These are phyloP conservation scores for Verticillium nubilum DNA, from an alignment of 2,329 filamentous ascomycete species.

Conservation along the genomic window DNA sequence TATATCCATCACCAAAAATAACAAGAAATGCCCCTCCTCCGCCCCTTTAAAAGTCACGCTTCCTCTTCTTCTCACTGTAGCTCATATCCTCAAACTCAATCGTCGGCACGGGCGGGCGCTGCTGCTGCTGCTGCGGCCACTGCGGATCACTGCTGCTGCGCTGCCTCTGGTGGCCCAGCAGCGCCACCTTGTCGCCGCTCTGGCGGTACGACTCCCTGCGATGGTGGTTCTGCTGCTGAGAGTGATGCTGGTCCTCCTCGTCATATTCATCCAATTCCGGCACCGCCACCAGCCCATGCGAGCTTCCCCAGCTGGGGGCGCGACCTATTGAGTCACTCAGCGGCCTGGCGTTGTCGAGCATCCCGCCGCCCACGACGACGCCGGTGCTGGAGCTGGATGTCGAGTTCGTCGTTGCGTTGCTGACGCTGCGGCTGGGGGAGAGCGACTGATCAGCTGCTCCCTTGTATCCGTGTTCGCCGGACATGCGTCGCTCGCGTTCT, in stretches of 20 bases:
- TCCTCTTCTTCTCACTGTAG: background rate
- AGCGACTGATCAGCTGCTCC: background rate
- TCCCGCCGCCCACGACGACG: constrained; percentile 16
- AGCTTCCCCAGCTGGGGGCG: constrained; percentile 28
- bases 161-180: constrained; percentile 16
- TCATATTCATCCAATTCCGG: constrained; percentile 29
- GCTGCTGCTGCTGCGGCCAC: background rate
- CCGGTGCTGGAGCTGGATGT: constrained; percentile 4
- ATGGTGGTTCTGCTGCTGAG: background rate
- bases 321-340: constrained; percentile 19
- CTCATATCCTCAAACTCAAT: background rate
- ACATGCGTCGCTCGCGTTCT: constrained; percentile 24
- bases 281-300: constrained; percentile 29
- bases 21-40: background rate
- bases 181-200: constrained; percentile 20
- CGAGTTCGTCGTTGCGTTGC: constrained; percentile 13
- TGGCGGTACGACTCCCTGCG: constrained; percentile 6
- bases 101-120: background rate
- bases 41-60: background rate
- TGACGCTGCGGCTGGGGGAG: constrained; percentile 16
- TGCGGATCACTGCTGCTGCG: constrained; percentile 1
- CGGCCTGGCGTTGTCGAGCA: constrained; percentile 9
- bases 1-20: constrained; percentile 1
- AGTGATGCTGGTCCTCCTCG: constrained; percentile 3
- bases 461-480: constrained; percentile 26